A percentile compares a stretch with the other conserved stretches of the same genome.
Evolutionary conservation across 805 yeast genomes (phyloP).

Genomic region (Candida incommunis): DNA sequence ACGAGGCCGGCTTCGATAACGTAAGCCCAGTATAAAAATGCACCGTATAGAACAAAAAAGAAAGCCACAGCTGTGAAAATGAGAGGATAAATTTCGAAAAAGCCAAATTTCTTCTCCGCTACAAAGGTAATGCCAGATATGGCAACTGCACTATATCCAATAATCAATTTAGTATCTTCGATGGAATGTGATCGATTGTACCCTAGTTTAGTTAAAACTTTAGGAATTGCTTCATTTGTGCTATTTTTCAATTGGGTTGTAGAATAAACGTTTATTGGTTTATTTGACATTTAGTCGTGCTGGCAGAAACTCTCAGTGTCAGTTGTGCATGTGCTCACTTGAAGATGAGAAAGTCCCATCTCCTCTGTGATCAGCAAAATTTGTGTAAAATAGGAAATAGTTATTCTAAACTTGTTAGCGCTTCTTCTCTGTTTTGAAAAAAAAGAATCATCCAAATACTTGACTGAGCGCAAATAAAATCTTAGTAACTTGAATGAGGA

Average conservation of each 20-base stretch:
- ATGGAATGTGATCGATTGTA: neutral
- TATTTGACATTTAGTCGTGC: too few species aligned
- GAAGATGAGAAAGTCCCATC: too few species aligned
- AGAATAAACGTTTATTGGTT: neutral
- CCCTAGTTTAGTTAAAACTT: neutral
- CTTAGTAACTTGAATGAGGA: too few species aligned
- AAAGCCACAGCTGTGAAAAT: slow-evolving; percentile 8
- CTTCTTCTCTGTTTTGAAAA: too few species aligned
- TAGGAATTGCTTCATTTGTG: neutral
- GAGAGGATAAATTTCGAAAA: slow-evolving; percentile 5
- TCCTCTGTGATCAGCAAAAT: too few species aligned
- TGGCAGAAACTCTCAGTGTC: too few species aligned
- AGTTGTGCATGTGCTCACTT: too few species aligned
- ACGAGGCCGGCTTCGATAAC: slow-evolving; percentile 9
- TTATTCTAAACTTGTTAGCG: too few species aligned
- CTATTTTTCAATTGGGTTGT: neutral
- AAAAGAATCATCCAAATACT: too few species aligned
- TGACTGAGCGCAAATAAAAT: too few species aligned
- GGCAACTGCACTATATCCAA: slow-evolving; percentile 9
- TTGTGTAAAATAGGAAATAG: too few species aligned
- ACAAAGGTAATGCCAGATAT: slow-evolving; percentile 9
- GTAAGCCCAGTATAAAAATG: slow-evolving; percentile 6
- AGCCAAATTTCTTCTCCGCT: slow-evolving; percentile 9
- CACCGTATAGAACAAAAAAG: slow-evolving; percentile 7
- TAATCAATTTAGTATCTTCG: slow-evolving; percentile 4